Conservation (phyloP, 306 rosid species). For the Acmispon strigosus region DNA sequence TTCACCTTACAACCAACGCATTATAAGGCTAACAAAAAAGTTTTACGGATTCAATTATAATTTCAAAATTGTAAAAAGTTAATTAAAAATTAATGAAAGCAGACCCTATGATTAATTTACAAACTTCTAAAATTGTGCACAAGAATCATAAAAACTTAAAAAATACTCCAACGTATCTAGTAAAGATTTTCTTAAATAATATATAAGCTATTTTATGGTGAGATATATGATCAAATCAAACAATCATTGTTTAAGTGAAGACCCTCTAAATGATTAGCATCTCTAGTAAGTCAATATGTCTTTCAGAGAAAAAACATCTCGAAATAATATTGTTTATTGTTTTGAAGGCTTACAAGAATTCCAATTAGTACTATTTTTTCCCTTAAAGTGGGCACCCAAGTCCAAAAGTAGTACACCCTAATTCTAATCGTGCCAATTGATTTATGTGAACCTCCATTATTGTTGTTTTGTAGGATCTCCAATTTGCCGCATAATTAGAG, state of each 20-base stretch:
- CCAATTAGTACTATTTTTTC: background rate
- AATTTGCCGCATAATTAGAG: background rate
- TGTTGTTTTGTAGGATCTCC: background rate
- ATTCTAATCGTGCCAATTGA: background rate
- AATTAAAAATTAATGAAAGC: too few relatives aligned
- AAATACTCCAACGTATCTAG: background rate
- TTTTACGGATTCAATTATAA: too few relatives aligned
- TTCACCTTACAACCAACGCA: too few relatives aligned
- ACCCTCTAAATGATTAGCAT: background rate
- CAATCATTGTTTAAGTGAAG: background rate
- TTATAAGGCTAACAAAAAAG: too few relatives aligned
- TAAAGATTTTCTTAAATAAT: background rate
- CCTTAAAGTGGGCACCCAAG: background rate
- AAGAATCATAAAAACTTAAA: background rate
- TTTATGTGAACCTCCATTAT: background rate
- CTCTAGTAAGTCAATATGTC: background rate
- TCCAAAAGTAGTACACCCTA: slow-evolving; percentile 9
- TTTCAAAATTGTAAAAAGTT: too few relatives aligned
- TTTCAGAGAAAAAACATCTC: background rate
- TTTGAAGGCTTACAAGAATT: background rate
- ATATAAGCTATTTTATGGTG: background rate
- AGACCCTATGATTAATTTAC: too few relatives aligned
- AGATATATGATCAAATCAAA: background rate
- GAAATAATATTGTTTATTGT: background rate
- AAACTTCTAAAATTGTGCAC: background rate